Percentiles rank a stretch among this genome's conserved stretches.
These are phyloP conservation scores for Metschnikowia lochheadii DNA, from an alignment of 805 yeast species.

Conservation along the genomic window DNA sequence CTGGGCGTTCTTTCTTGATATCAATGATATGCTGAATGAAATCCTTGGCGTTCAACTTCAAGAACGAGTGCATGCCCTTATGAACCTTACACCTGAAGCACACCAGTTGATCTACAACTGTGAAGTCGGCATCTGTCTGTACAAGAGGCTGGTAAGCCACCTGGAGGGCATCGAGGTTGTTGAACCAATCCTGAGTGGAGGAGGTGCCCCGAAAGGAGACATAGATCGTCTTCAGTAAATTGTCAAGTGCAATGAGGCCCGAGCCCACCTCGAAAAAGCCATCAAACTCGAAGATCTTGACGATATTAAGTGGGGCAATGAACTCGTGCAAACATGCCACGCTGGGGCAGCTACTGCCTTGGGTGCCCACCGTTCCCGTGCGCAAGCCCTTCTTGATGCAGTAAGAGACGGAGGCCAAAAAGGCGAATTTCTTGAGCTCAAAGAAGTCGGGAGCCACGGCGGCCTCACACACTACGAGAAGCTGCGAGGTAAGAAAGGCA, in stretches of 20 bases:
- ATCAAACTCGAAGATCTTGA: conserved; percentile 38
- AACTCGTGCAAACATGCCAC: conserved; percentile 21
- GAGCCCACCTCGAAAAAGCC: conserved; percentile 47
- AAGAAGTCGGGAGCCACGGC: conserved; percentile 15
- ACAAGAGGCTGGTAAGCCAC: conserved; percentile 46
- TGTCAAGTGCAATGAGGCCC: conserved; percentile 53
- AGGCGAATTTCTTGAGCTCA: conserved; percentile 30
- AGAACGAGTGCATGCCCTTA: conserved; percentile 54
- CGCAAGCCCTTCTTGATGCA: conserved; percentile 31
- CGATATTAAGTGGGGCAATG: conserved; percentile 30
- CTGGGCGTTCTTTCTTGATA: conserved; percentile 36
- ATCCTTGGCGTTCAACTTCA: conserved; percentile 34
- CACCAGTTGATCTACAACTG: conserved; percentile 8
- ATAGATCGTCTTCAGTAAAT: conserved; percentile 37
- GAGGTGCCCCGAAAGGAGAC: conserved; percentile 64
- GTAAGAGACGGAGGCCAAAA: conserved; percentile 34
- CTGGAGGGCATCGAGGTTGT: conserved; percentile 51
- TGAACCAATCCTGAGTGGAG: conserved; percentile 56
- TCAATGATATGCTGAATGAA: conserved; percentile 34
- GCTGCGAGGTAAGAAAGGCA: background rate
- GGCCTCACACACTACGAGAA: background rate
- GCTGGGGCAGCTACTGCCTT: conserved; percentile 22
- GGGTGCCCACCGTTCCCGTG: conserved; percentile 22
- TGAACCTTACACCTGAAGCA: conserved; percentile 60
- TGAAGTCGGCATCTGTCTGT: conserved; percentile 10